Conservation (phyloP, 208 protist species). For the Novymonas esmeraldas region DNA sequence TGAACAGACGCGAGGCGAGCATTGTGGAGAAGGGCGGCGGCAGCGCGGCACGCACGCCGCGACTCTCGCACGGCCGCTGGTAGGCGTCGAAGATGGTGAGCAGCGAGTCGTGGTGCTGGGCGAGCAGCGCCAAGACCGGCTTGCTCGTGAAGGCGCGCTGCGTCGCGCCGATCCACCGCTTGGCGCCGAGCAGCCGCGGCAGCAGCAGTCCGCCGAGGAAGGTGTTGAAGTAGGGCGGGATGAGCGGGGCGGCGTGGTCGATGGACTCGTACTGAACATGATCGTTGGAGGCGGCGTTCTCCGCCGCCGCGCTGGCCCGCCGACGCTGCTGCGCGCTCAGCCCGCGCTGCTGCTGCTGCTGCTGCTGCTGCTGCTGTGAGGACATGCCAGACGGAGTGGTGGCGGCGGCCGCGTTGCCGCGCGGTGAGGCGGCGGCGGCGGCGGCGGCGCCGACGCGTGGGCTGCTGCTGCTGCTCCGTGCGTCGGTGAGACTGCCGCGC, state of each 20-base stretch:
- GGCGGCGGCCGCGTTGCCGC: neutral
- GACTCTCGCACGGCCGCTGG: conserved; percentile 54
- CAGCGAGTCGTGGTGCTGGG: conserved; percentile 44
- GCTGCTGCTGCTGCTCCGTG: neutral
- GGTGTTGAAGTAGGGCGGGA: conserved; percentile 37
- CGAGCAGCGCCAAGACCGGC: conserved; percentile 33
- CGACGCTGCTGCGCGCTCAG: neutral
- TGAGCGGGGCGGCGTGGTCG: conserved; percentile 41
- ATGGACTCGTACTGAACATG: conserved; percentile 35
- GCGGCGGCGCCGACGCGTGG: neutral
- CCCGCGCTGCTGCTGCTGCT: neutral
- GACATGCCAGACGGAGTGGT: neutral
- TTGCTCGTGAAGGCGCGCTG: conserved; percentile 26
- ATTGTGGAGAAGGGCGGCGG: conserved; percentile 44
- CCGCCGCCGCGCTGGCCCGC: neutral
- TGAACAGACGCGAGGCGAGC: conserved; percentile 23
- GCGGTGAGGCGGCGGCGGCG: neutral
- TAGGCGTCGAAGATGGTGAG: conserved; percentile 51
- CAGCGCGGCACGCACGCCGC: conserved; percentile 54
- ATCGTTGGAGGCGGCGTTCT: neutral
- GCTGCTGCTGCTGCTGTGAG: conserved; percentile 2
- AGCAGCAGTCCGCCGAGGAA: conserved; percentile 59
- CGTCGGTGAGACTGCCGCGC: neutral
- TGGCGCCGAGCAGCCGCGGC: conserved; percentile 46
- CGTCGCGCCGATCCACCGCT: conserved; percentile 22